A percentile compares a stretch with the other conserved stretches of the same genome.
Conservation (phyloP, 257 asterid genomes). For the Solanum pimpinellifolium region DNA sequence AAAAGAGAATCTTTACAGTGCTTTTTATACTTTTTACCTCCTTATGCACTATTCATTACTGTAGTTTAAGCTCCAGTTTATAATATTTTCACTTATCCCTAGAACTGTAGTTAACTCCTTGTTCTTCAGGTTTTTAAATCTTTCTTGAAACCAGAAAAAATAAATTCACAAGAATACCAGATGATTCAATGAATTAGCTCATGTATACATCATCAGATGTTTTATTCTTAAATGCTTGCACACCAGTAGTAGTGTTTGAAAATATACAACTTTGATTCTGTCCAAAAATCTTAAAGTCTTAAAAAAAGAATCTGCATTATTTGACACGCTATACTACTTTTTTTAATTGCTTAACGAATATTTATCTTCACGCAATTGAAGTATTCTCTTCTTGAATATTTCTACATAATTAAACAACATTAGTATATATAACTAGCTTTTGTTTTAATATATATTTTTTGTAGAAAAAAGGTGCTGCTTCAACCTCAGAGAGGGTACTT, state of each 20-base stretch:
- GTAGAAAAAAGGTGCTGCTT: constrained; percentile 81
- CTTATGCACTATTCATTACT: constrained; percentile 8
- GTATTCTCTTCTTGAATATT: constrained; percentile 4
- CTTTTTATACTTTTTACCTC: constrained; percentile 2
- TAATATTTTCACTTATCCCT: constrained; percentile 46
- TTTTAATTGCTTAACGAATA: not conserved
- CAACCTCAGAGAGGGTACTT: constrained; percentile 52
- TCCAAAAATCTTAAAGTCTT: not conserved
- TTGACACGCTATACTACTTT: not conserved
- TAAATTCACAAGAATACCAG: not conserved
- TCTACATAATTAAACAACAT: not conserved
- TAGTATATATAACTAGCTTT: not conserved
- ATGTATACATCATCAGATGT: not conserved
- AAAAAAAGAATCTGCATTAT: not conserved
- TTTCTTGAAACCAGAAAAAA: constrained; percentile 23
- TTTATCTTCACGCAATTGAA: not conserved
- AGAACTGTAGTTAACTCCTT: constrained; percentile 40
- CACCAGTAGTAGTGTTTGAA: not conserved
- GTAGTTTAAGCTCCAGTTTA: constrained; percentile 25
- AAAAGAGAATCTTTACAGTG: constrained; percentile 48
- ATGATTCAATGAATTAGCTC: not conserved
- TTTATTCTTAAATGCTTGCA: not conserved
- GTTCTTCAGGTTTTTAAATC: constrained; percentile 2
- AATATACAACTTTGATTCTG: not conserved
- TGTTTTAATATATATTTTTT: not conserved